Percentiles rank a stretch among this genome's conserved stretches.
phyloP scores from a whole-genome alignment of 768 basidiomycete species.

The Lactifluus rugatus region DNA sequence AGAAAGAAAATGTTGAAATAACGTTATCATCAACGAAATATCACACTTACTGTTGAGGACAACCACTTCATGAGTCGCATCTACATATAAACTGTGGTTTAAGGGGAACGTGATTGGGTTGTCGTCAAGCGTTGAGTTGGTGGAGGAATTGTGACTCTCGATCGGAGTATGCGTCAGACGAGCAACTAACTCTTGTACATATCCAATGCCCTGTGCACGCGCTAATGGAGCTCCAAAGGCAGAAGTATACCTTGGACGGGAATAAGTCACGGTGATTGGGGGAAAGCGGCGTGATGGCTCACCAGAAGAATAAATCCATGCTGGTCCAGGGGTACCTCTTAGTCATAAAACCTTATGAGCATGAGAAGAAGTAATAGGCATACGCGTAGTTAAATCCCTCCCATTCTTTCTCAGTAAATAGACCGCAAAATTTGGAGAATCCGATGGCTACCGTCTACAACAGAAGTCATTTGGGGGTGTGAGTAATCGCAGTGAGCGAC shows the following conservation, averaged over 20 bases:
- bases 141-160: slow-evolving; percentile 62
- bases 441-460: slow-evolving; percentile 79
- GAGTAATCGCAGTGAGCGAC: neutral
- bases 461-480: neutral
- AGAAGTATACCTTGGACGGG: slow-evolving; percentile 43
- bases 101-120: slow-evolving; percentile 62
- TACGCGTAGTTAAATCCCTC: slow-evolving; percentile 84
- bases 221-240: slow-evolving; percentile 78
- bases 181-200: slow-evolving; percentile 73
- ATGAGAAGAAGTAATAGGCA: slow-evolving; percentile 23
- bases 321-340: slow-evolving; percentile 26
- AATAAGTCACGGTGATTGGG: neutral
- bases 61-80: slow-evolving; percentile 89
- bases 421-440: slow-evolving; percentile 82
- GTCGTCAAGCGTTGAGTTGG: slow-evolving; percentile 73
- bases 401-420: slow-evolving; percentile 92
- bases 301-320: slow-evolving; percentile 60
- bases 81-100: slow-evolving; percentile 66
- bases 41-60: slow-evolving; percentile 59
- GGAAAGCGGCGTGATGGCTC: neutral
- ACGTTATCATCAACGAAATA: neutral
- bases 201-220: slow-evolving; percentile 69
- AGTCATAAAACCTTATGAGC: slow-evolving; percentile 35
- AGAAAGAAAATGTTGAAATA: slow-evolving; percentile 1
- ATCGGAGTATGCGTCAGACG: slow-evolving; percentile 74